Base-by-base conservation (phyloP, 2,329 filamentous ascomycete genomes). In the Calonectria montana region DNA sequence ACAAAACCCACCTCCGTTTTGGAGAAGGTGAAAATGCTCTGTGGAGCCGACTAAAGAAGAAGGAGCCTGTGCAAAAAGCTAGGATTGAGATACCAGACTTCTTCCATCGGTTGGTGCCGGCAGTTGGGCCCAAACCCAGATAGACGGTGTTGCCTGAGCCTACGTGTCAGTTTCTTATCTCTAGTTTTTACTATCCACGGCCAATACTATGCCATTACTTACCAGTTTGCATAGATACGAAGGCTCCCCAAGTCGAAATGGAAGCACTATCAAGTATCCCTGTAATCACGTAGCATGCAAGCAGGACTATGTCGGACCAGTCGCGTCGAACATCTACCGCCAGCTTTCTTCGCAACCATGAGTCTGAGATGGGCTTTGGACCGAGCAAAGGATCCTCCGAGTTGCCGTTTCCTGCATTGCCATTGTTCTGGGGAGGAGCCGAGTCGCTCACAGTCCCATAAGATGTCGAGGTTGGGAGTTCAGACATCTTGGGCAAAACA, bases 161-260 rank as follows among this genome's bases (percentile, higher is more conserved):
- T 2, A 5, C 12, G 9, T 16, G 48, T 16, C 18, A 68, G 66
- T 21, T 53, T 7, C 35, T 27, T 47, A 37, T 35, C 53, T 37
- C 18, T 16, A 12, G 23, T 21, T 39, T 57, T 18, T n/a, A 0
- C 29, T 35, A 59, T 27, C 13, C 53, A 59, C 53, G 16, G 4
- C 37, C 13, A 5, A 29, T 16, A 18, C 47, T 25, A 50, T 50
- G 18, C n/a, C 5, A 59, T 18, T 39, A 13, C 53, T 1, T 78
- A 90, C 93, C 93, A 37, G 94, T 96, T 80, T 96, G 94, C 94
- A 96, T 96, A 77, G 92, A 94, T 47, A 95, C 93, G 77, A 96
- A 96, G 3, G 92, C 92, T 15, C 93, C 93, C 92, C 93, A 96
- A 48, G 93, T 93, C 69, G 91, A 92, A 57, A 94, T 93, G 2